Evolutionary conservation across 2,329 filamentous ascomycete species (phyloP), one percentile per base, ranked within the genome.

Genomic region (Atkinsonella texensis): DNA sequence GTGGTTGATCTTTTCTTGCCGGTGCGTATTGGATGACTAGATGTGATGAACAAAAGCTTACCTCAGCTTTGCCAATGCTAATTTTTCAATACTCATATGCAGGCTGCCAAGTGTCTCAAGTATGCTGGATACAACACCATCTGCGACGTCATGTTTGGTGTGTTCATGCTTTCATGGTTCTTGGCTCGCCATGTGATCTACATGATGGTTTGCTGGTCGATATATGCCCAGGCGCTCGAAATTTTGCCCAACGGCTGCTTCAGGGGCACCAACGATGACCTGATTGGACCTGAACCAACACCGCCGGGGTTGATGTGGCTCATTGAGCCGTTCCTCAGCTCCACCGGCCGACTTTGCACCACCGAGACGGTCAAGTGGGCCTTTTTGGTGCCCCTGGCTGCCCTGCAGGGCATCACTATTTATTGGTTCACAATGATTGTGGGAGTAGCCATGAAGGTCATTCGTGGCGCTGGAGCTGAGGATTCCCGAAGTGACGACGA

Each of bases 21-120:
- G 46, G 88, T 95, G 73, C 65, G 84, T 48, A 15, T 43, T 40
- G 32, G 20, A 23, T 23, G 20, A 11, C 28, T 18, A 35, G 18
- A 23, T 35, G 35, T 17, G 13, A 11, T 7, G 7, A 9, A 8
- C n/a, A 17, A 18, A n/a, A 18, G 17, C 10, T 33, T 33, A 38
- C 17, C 28, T 28, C 28, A 31, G 15, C 31, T 20, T 20, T 4
- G 20, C 17, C 15, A 43, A 28, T 35, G 31, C 46, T 53, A 20
- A 51, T 43, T 28, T 28, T 28, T 18, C 44, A 35, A 35, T 9
- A 0, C 33, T 17, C 35, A 33, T 35, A 9, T 10, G 8, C 55
- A 95, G 89, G 72, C 83, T 31, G 93, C 93, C 59, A 98, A 98
- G 70, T 87, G 90, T 62, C 80, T 97, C 59, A 96, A 95, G 66